Base-by-base conservation (phyloP, 179 eudicot species). In the Beta corolliflora region DNA sequence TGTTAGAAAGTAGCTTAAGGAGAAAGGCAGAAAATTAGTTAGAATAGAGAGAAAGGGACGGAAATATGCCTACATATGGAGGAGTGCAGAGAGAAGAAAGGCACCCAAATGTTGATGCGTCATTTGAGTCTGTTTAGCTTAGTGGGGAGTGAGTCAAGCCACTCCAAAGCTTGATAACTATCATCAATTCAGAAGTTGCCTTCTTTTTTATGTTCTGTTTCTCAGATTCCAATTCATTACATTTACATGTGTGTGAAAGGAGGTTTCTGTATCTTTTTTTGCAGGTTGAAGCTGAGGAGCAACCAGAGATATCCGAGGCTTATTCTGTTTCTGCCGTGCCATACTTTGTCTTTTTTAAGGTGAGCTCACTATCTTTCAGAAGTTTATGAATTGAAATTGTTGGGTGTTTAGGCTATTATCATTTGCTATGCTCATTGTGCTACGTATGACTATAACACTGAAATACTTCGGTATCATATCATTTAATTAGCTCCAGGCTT, bases 211-310 rank as follows among this genome's bases (percentile, higher is more conserved):
- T 36, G 3, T 36, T 36, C 41, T 36, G 2, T 36, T 36, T 36
- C 41, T 36, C 41, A 3, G 41, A 36, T 36, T 36, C 41, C 41
- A 36, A 36, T 2, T 36, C 41, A 36, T 36, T 36, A 36, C 41
- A 36, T 65, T 53, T 55, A 29, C 13, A 31, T 23, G 69, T 58
- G 45, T 21, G 3, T 55, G 68, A 44, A 8, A 23, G 18, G 5
- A 59, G 71, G 2, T 64, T 77, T 23, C 8, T 64, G 50, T 41
- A 79, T 41, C 19, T 52, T 10, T 80, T n/a, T 55, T 77, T 85
- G 83, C 77, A 95, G 98, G 97, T 91, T 80, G 98, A 95, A 87
- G 98, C 98, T 83, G 98, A 93, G 87, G 95, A 93, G 83, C 97
- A 91, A 80, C 97, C 97, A 46, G 98, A 95, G 81, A 92, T 95